Percentiles rank a stretch among this genome's conserved stretches.
Evolutionary conservation across 768 basidiomycete genomes (phyloP).

Genomic region (Trametes villosa): DNA sequence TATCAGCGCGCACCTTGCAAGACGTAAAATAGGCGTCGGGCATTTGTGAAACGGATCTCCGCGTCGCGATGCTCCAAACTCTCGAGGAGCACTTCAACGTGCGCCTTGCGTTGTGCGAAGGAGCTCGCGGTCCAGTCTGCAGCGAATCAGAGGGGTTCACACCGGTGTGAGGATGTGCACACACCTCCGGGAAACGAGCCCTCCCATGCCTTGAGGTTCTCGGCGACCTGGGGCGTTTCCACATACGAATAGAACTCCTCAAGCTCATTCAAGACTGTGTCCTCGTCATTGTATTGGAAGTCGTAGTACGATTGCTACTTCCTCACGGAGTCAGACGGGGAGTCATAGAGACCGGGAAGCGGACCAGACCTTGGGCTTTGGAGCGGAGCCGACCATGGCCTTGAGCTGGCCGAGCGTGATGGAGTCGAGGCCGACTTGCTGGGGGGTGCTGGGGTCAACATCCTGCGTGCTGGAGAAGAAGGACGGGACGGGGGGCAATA

Average conservation of each 20-base stretch:
- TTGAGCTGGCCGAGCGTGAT: slow-evolving; percentile 84
- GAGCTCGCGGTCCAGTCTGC: slow-evolving; percentile 82
- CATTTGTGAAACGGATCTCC: slow-evolving; percentile 84
- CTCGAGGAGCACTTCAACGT: slow-evolving; percentile 82
- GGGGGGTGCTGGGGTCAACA: slow-evolving; percentile 27
- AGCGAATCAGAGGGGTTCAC: slow-evolving; percentile 10
- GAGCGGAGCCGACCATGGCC: slow-evolving; percentile 67
- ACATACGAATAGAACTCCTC: slow-evolving; percentile 98
- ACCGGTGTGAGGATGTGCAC: slow-evolving; percentile 37
- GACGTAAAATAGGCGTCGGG: slow-evolving; percentile 86
- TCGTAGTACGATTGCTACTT: slow-evolving; percentile 84
- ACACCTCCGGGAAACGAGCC: slow-evolving; percentile 79
- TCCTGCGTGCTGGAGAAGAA: slow-evolving; percentile 35
- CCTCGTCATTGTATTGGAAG: slow-evolving; percentile 95
- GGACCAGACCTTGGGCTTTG: slow-evolving; percentile 72
- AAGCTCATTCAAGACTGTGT: slow-evolving; percentile 93
- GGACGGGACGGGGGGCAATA: slow-evolving; percentile 37
- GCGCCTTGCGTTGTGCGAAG: slow-evolving; percentile 62
- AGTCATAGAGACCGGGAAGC: slow-evolving; percentile 7
- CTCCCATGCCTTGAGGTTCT: slow-evolving; percentile 88
- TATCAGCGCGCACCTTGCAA: slow-evolving; percentile 71
- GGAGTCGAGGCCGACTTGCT: slow-evolving; percentile 61
- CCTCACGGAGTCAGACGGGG: slow-evolving; percentile 27
- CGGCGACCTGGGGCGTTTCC: slow-evolving; percentile 88
- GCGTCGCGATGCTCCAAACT: slow-evolving; percentile 86